These are phyloP conservation scores for Coemansia sp. DNA, from an alignment of 192 early-diverging fungal genomes.

Conservation along the genomic window DNA sequence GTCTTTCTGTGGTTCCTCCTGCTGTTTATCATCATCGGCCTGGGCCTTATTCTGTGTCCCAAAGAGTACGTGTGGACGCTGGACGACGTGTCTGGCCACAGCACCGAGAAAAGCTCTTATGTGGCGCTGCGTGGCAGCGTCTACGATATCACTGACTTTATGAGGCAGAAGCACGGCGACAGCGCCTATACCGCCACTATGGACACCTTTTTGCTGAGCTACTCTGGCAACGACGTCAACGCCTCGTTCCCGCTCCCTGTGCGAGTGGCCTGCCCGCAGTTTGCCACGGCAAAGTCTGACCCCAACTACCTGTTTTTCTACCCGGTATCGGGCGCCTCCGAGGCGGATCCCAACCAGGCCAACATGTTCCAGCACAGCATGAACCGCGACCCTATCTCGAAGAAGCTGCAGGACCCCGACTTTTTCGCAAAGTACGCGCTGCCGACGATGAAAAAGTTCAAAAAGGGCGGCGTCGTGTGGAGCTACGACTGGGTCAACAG, in stretches of 20 bases:
- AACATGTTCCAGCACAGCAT: conserved; percentile 14
- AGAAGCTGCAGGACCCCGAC: conserved; percentile 26
- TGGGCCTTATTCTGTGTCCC: conserved; percentile 74
- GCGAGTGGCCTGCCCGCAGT: conserved; percentile 60
- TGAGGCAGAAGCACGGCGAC: conserved; percentile 58
- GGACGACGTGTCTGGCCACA: conserved; percentile 64
- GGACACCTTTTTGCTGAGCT: conserved; percentile 26
- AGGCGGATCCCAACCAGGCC: conserved; percentile 18
- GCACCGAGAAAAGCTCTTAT: conserved; percentile 57
- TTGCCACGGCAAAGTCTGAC: conserved; percentile 26
- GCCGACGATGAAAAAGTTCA: conserved; percentile 33
- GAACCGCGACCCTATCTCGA: conserved; percentile 20
- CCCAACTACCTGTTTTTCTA: conserved; percentile 34
- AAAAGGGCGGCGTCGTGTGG: conserved; percentile 68
- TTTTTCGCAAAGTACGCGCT: conserved; percentile 31
- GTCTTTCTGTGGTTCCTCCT: conserved; percentile 77
- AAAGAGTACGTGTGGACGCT: conserved; percentile 70
- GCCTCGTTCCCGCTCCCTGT: conserved; percentile 66
- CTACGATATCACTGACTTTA: conserved; percentile 68
- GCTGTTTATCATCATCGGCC: conserved; percentile 87
- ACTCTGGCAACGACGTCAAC: conserved; percentile 58
- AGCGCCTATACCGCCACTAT: conserved; percentile 15
- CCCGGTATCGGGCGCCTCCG: conserved; percentile 8
- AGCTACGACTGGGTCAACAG: conserved; percentile 58
- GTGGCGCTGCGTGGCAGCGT: conserved; percentile 74